Base-by-base conservation (phyloP, 371 early-diverging fungal species). In the Choanephora cucurbitarum region DNA sequence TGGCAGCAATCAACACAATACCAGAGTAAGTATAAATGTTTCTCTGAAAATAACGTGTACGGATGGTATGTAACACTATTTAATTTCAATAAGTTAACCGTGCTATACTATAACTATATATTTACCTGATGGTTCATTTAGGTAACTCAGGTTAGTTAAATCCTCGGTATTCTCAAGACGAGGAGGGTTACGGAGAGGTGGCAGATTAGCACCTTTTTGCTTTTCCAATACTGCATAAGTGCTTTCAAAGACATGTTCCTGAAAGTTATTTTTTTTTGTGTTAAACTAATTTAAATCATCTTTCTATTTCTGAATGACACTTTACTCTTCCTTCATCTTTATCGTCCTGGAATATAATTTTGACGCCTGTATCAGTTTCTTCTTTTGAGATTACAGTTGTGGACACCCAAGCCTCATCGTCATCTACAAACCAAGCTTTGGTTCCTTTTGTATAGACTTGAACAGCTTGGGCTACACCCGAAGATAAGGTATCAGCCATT, bases 1-100 rank as follows among this genome's bases (percentile, higher is more conserved):
- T 99, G 63, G 95, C 87, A 34, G 99, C 97, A 49, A 99, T 93
- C 64, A 99, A 78, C 47, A 99, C 98, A 54, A 98, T 94, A 47
- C 99, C 99, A 22, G 98, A 97, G 67, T 97, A 98, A n/a, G 99
- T 99, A 73, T 99, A 99, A 57, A 97, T 96, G 72, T 88, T 90
- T 62, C 89, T 88, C 66, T 92, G 92, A 13, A 79, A 73, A 64
- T 96, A 98, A 46, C 97, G 87, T 5, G 91, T 83, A 39, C 80
- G 78, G 60, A 97, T 89, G 62, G 92, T 95, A 73, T 95, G 89
- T 57, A 97, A 80, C 4, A 98, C 96, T 73, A 57, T 4, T 4
- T 23, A 10, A 49, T 13, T 1, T 28, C 10, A 28, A 50, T 18
- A 47, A 3, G 33, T 39, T 0, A 40, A 23, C n/a, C 17, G 43